Percentiles rank a stretch among this genome's conserved stretches.
These are phyloP conservation scores for Ustilago esculenta DNA, from an alignment of 1,284 basidiomycete species.

Conservation along the genomic window DNA sequence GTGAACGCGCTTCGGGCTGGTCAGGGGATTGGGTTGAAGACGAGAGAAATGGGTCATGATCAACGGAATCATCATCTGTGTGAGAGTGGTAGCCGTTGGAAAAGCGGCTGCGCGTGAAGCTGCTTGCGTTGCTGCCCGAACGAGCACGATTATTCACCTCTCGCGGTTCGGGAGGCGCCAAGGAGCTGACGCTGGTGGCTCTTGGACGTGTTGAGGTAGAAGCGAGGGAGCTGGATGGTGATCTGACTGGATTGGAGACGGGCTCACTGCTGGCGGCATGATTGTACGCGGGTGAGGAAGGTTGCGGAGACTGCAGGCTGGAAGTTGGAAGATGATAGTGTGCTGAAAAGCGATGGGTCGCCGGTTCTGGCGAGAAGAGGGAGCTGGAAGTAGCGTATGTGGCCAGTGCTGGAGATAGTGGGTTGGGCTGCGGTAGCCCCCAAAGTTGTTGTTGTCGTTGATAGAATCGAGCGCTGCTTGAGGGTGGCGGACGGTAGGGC, in stretches of 20 bases:
- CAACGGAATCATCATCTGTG: slow-evolving; percentile 21
- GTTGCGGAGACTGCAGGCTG: neutral
- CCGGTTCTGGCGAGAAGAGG: neutral
- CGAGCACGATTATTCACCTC: slow-evolving; percentile 9
- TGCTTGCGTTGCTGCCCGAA: slow-evolving; percentile 34
- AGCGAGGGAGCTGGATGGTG: neutral
- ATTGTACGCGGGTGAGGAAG: neutral
- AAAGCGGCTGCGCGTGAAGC: slow-evolving; percentile 44
- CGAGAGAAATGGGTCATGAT: neutral
- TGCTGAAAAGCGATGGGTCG: neutral
- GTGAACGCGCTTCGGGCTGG: neutral
- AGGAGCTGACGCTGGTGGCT: slow-evolving; percentile 19
- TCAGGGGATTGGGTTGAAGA: neutral
- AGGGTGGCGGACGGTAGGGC: slow-evolving; percentile 41
- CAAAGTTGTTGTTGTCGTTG: slow-evolving; percentile 37
- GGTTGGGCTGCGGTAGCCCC: slow-evolving; percentile 12
- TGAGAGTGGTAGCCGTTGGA: slow-evolving; percentile 19
- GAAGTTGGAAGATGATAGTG: neutral
- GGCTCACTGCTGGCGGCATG: neutral
- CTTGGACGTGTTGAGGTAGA: slow-evolving; percentile 6
- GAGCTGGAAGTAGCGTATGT: neutral
- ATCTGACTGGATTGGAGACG: neutral
- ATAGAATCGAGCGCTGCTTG: slow-evolving; percentile 40
- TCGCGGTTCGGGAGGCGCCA: slow-evolving; percentile 8
- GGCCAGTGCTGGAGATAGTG: neutral